Evolutionary conservation across 1,284 basidiomycete species (phyloP).

Genomic region (Flammula alnicola): DNA sequence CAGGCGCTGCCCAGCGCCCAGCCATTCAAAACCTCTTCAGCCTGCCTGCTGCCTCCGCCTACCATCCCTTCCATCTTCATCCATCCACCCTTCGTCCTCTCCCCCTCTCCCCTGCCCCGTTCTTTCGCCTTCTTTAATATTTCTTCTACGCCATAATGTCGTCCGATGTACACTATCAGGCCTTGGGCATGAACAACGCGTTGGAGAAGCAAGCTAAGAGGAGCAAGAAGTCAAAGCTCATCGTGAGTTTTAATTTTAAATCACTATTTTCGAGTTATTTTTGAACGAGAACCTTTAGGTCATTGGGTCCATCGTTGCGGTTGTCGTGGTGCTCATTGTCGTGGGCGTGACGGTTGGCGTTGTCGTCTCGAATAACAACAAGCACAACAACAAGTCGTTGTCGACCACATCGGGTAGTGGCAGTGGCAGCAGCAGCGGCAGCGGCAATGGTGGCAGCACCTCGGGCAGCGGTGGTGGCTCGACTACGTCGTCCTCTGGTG

Average conservation of each 20-base stretch:
- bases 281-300: conserved; percentile 40
- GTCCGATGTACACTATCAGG: conserved; percentile 26
- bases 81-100: conserved; percentile 10
- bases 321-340: conserved; percentile 48
- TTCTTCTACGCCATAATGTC: conserved; percentile 20
- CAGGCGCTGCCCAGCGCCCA: no score
- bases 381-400: background rate
- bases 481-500: conserved; percentile 31
- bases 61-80: conserved; percentile 7
- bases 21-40: no score
- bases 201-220: conserved; percentile 32
- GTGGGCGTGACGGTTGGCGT: conserved; percentile 60
- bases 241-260: conserved; percentile 31
- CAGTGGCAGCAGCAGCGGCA: no score
- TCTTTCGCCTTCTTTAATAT: conserved; percentile 12
- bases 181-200: conserved; percentile 27
- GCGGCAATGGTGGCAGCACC: conserved; percentile 20
- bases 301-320: conserved; percentile 47
- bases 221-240: conserved; percentile 35
- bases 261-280: background rate
- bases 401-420: no score
- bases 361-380: conserved; percentile 49
- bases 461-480: conserved; percentile 9
- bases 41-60: conserved; percentile 5
- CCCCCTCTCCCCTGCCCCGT: conserved; percentile 13